These are phyloP conservation scores for Gastrolobium villosum DNA, from an alignment of 306 rosid genomes.

Conservation along the genomic window DNA sequence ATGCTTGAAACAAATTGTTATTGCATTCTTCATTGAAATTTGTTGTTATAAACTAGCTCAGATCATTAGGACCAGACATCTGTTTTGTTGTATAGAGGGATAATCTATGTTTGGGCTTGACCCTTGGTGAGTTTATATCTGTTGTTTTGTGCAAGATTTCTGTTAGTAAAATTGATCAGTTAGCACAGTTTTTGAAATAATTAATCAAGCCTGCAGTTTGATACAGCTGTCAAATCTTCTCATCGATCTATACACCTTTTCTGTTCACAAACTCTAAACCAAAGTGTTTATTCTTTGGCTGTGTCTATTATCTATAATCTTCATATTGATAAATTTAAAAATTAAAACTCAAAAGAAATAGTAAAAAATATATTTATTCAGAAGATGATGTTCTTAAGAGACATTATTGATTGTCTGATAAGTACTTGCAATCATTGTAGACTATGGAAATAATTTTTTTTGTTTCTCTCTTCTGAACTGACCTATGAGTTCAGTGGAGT, in stretches of 20 bases:
- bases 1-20: slow-evolving; percentile 27
- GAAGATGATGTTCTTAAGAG: slow-evolving; percentile 9
- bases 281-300: neutral
- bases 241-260: neutral
- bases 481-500: neutral
- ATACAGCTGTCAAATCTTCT: slow-evolving; percentile 30
- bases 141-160: neutral
- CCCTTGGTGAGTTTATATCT: no score
- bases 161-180: neutral
- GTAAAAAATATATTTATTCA: neutral
- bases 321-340: neutral
- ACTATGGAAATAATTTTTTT: slow-evolving; percentile 9
- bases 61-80: slow-evolving; percentile 5
- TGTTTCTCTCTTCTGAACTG: slow-evolving; percentile 19
- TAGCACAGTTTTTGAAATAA: neutral
- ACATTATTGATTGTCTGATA: neutral
- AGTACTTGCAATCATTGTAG: neutral
- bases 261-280: neutral
- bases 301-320: neutral
- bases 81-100: neutral
- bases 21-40: slow-evolving; percentile 10
- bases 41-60: neutral
- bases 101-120: slow-evolving; percentile 11
- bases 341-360: neutral
- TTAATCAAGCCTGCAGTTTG: neutral